Evolutionary conservation across 495 filamentous ascomycete species (phyloP).

Genomic region (Neurospora sublineolata): DNA sequence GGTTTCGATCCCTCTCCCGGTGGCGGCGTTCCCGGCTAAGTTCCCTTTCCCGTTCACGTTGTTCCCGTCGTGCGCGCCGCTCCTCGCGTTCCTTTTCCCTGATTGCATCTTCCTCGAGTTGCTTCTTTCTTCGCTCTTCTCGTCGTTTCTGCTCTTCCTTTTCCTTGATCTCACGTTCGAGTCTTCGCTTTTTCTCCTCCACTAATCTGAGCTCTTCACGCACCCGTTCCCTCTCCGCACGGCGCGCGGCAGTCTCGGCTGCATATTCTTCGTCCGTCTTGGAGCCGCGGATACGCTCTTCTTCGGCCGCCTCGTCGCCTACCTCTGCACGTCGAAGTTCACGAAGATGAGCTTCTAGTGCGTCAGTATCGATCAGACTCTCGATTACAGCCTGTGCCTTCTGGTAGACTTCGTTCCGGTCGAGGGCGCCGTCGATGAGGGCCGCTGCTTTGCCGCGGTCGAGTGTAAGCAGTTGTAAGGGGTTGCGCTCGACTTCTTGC

Average conservation of each 20-base stretch:
- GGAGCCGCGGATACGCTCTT: conserved; percentile 56
- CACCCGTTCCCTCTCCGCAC: conserved; percentile 51
- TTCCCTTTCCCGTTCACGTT: conserved; percentile 45
- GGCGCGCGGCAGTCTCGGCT: conserved; percentile 52
- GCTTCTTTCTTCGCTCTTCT: conserved; percentile 47
- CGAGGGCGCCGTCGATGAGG: conserved; percentile 76
- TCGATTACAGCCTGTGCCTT: conserved; percentile 57
- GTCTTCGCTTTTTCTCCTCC: conserved; percentile 55
- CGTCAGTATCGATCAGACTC: conserved; percentile 51
- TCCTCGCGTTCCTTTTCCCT: conserved; percentile 44
- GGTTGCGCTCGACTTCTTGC: conserved; percentile 71
- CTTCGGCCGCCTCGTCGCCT: conserved; percentile 56
- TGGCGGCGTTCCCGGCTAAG: conserved; percentile 47
- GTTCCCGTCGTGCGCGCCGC: conserved; percentile 45
- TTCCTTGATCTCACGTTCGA: conserved; percentile 52
- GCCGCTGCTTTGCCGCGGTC: conserved; percentile 71
- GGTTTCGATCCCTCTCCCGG: conserved; percentile 30
- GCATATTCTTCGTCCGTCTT: conserved; percentile 81
- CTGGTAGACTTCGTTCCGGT: conserved; percentile 72
- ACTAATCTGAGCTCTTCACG: conserved; percentile 52
- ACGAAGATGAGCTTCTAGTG: conserved; percentile 56
- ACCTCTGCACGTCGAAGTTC: conserved; percentile 61
- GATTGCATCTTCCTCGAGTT: conserved; percentile 49
- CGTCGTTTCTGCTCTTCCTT: conserved; percentile 42
- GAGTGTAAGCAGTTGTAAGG: conserved; percentile 56